phyloP scores from a whole-genome alignment of 805 yeast species.

The Ogataea methylovora region DNA sequence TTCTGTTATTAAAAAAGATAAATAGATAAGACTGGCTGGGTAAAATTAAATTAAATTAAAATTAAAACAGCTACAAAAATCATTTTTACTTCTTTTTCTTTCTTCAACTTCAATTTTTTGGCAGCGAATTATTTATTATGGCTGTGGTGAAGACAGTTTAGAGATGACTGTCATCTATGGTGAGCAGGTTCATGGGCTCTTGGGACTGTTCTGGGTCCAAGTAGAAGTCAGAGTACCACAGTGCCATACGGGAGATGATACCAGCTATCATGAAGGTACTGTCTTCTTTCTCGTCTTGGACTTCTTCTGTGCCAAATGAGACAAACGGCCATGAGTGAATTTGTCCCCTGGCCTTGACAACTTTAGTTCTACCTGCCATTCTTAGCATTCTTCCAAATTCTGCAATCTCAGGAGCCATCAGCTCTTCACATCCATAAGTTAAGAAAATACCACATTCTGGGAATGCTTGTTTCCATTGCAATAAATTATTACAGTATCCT shows the following conservation, averaged over 20 bases:
- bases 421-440: constrained; percentile 37
- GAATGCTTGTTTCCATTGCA: constrained; percentile 32
- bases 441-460: constrained; percentile 35
- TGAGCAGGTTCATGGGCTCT: constrained; percentile 26
- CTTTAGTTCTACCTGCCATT: constrained; percentile 22
- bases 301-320: constrained; percentile 31
- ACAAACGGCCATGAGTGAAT: constrained; percentile 45
- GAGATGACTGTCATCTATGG: constrained; percentile 24
- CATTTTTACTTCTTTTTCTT: too few species aligned
- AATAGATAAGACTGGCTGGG: too few species aligned
- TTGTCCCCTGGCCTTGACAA: constrained; percentile 25
- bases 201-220: constrained; percentile 13
- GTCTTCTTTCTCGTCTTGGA: constrained; percentile 34
- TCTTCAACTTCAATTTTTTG: too few species aligned
- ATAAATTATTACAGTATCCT: constrained; percentile 18
- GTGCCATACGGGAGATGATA: constrained; percentile 34
- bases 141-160: too few species aligned
- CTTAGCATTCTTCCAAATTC: constrained; percentile 21
- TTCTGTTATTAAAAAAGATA: too few species aligned
- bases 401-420: constrained; percentile 28
- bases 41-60: too few species aligned
- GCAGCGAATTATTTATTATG: too few species aligned
- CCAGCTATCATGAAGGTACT: constrained; percentile 32
- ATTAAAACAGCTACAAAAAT: too few species aligned
- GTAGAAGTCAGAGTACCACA: constrained; percentile 30